Base-by-base conservation (phyloP, 495 filamentous ascomycete genomes). In the Penicillium paxilli region DNA sequence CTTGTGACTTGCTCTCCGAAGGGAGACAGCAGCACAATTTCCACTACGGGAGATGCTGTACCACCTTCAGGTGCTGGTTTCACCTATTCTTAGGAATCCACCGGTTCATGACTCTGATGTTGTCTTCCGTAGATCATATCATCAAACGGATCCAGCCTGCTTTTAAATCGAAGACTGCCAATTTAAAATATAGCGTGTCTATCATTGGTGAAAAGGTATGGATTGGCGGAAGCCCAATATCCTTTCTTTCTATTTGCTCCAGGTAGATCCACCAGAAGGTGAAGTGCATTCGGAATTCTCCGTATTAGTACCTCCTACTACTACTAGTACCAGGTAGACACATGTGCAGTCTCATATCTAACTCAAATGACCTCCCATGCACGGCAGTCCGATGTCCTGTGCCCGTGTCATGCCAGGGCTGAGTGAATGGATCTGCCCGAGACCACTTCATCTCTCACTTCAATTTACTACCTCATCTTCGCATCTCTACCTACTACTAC, bases 101-200 rank as follows among this genome's bases (percentile, higher is more conserved):
- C 20, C 40, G 40, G 44, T 19, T 17, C 25, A 46, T 17, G 12
- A 25, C 24, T 28, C 40, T 23, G 23, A 17, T 10, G 14, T 28
- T 46, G 12, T 32, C 44, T 46, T 30, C 9, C 19, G 17, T 30
- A 20, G 25, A 26, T 46, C 44, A 17, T n/a, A 9, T 44, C 40
- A 19, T 25, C 44, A 46, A 46, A 46, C 44, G n/a, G 24, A 46
- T 51, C 49, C 37, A 44, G 49, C 4, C 38, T 33, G 11, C 25
- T 51, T 51, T 51, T 28, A 32, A 51, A 51, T n/a, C 10, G 6
- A 16, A 5, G 14, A 3, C 38, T 14, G n/a, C 20, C 23, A 5
- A 5, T 44, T 44, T 51, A 7, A 51, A 51, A 44, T 42, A 11
- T 8, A 5, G 10, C 2, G 40, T 23, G 3, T 11, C 40, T n/a